Conservation (phyloP, 257 asterid genomes). For the Cinchona pubescens region DNA sequence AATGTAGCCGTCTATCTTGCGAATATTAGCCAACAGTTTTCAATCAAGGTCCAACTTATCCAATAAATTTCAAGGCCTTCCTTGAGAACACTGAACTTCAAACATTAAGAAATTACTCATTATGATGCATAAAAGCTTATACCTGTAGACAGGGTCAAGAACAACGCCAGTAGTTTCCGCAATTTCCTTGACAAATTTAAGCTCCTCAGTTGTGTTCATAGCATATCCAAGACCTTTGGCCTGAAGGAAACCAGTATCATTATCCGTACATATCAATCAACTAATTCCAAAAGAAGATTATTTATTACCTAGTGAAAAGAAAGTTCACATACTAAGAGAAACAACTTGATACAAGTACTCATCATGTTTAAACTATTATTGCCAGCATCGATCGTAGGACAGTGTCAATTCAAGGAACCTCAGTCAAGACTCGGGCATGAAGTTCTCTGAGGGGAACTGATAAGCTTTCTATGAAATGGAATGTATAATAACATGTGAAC, state of each 20-base stretch:
- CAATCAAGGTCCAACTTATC: not conserved
- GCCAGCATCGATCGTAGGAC: not conserved
- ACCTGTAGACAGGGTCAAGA: conserved; percentile 99
- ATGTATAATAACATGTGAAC: not conserved
- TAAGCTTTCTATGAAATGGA: not conserved
- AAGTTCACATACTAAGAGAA: not conserved
- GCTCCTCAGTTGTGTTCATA: conserved; percentile 76
- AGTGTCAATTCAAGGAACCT: not conserved
- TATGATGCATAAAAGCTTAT: conserved; percentile 14
- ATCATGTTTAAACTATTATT: not conserved
- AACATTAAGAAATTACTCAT: not conserved
- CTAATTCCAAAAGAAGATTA: not conserved
- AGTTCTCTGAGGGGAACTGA: not conserved
- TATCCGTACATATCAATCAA: not conserved
- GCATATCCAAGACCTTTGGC: conserved; percentile 99
- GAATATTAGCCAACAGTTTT: too few species aligned
- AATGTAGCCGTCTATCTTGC: not conserved
- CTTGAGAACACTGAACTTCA: not conserved
- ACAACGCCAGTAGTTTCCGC: conserved; percentile 83
- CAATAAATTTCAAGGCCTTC: not conserved
- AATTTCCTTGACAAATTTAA: conserved; percentile 71
- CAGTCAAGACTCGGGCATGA: not conserved
- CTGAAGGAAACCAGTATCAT: conserved; percentile 33
- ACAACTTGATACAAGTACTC: not conserved
- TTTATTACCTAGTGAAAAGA: not conserved